phyloP scores from a whole-genome alignment of 2,329 filamentous ascomycete genomes.

The Talaromyces sp. region DNA sequence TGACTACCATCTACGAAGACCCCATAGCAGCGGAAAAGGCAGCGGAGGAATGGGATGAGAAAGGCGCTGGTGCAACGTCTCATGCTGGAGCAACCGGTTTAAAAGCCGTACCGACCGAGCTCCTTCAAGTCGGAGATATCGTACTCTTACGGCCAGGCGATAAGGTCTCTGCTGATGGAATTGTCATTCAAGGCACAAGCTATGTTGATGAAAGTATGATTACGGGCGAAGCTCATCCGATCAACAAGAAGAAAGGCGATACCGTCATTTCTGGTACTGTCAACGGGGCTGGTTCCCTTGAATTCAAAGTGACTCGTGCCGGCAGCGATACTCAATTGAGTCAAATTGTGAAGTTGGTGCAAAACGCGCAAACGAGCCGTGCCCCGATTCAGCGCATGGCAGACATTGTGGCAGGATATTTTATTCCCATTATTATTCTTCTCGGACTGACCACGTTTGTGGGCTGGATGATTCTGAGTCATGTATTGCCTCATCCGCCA shows the following conservation, averaged over 20 bases:
- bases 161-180: slow-evolving; percentile 91
- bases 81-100: slow-evolving; percentile 59
- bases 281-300: slow-evolving; percentile 84
- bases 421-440: slow-evolving; percentile 81
- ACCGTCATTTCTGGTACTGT: slow-evolving; percentile 88
- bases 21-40: slow-evolving; percentile 89
- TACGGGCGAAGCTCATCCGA: slow-evolving; percentile 92
- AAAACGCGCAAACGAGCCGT: slow-evolving; percentile 89
- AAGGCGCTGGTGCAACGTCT: slow-evolving; percentile 7
- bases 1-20: slow-evolving; percentile 94
- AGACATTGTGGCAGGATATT: slow-evolving; percentile 86
- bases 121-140: slow-evolving; percentile 89
- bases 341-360: slow-evolving; percentile 97
- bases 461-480: slow-evolving; percentile 91
- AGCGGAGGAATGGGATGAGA: slow-evolving; percentile 65
- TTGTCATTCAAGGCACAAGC: slow-evolving; percentile 80
- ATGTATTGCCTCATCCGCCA: slow-evolving; percentile 76
- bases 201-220: slow-evolving; percentile 98
- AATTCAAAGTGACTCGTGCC: slow-evolving; percentile 86
- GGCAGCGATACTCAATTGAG: slow-evolving; percentile 94
- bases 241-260: slow-evolving; percentile 77
- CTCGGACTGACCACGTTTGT: slow-evolving; percentile 82
- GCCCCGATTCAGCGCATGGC: slow-evolving; percentile 93
- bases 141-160: slow-evolving; percentile 90
- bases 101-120: slow-evolving; percentile 82